Percentiles rank a stretch among this genome's conserved stretches.
Conservation (phyloP, 2,329 filamentous ascomycete genomes). For the Alternaria alternata region DNA sequence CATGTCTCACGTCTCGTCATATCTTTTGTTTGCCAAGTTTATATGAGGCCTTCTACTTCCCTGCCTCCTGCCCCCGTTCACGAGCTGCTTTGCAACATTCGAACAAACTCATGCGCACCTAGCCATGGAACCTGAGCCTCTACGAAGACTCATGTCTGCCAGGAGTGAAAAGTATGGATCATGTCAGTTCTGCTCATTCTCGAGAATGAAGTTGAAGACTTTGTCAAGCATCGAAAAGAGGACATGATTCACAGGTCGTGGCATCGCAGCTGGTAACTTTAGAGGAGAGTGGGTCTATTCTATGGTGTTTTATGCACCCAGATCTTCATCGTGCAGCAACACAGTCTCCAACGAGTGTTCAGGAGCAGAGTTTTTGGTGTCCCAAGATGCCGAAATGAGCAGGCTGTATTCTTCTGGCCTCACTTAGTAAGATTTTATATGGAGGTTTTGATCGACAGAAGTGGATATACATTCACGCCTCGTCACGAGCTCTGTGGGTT, state of each 20-base stretch:
- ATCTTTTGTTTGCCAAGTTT: background rate
- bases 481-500: no score
- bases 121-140: background rate
- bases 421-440: background rate
- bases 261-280: background rate
- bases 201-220: background rate
- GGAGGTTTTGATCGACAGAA: background rate
- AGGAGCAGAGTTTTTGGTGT: background rate
- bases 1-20: background rate
- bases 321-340: background rate
- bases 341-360: background rate
- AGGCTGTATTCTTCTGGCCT: background rate
- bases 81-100: background rate
- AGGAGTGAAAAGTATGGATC: background rate
- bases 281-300: background rate
- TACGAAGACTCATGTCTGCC: background rate
- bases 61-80: background rate
- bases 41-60: background rate
- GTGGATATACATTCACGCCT: background rate
- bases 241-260: background rate
- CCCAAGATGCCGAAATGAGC: background rate
- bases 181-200: no score
- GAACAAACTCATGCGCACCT: background rate
- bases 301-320: background rate
- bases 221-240: background rate